These are phyloP conservation scores for Hyaloscypha finlandica DNA, from an alignment of 495 filamentous ascomycete genomes.

Conservation along the genomic window DNA sequence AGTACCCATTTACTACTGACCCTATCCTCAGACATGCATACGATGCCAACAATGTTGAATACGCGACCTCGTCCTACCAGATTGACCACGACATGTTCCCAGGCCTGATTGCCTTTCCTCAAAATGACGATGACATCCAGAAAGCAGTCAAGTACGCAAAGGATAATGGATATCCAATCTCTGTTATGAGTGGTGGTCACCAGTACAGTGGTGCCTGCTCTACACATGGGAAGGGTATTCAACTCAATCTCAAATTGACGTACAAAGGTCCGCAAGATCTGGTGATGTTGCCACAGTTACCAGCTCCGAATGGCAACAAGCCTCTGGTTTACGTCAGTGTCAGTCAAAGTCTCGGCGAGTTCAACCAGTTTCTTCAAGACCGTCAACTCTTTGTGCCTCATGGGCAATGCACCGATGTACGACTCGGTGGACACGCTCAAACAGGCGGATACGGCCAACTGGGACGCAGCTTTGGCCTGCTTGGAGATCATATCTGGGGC, in stretches of 20 bases:
- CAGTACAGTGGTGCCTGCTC: constrained; percentile 45
- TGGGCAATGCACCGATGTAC: constrained; percentile 44
- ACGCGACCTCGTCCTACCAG: too few relatives aligned
- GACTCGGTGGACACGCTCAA: constrained; percentile 45
- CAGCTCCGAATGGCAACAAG: too few relatives aligned
- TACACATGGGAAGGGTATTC: constrained; percentile 39
- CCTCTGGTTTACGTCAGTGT: constrained; percentile 41
- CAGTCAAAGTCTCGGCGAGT: constrained; percentile 41
- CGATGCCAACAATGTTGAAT: too few relatives aligned
- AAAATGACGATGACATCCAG: constrained; percentile 39
- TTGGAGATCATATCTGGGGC: too few relatives aligned
- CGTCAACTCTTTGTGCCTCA: constrained; percentile 44
- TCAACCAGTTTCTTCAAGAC: constrained; percentile 38
- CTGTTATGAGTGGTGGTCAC: constrained; percentile 43
- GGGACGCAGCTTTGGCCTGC: too few relatives aligned
- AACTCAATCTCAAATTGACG: constrained; percentile 37
- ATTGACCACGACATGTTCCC: too few relatives aligned
- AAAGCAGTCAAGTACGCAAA: constrained; percentile 39
- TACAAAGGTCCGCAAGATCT: constrained; percentile 35
- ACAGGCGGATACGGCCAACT: constrained; percentile 47
- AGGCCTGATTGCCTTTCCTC: too few relatives aligned
- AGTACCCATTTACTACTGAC: too few relatives aligned
- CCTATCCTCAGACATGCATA: too few relatives aligned
- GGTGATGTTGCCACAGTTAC: constrained; percentile 35
- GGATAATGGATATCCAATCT: constrained; percentile 36